Evolutionary conservation across 2,329 filamentous ascomycete genomes (phyloP), one percentile per base, ranked within the genome.

Genomic region (Phaeosphaeriaceae sp.): DNA sequence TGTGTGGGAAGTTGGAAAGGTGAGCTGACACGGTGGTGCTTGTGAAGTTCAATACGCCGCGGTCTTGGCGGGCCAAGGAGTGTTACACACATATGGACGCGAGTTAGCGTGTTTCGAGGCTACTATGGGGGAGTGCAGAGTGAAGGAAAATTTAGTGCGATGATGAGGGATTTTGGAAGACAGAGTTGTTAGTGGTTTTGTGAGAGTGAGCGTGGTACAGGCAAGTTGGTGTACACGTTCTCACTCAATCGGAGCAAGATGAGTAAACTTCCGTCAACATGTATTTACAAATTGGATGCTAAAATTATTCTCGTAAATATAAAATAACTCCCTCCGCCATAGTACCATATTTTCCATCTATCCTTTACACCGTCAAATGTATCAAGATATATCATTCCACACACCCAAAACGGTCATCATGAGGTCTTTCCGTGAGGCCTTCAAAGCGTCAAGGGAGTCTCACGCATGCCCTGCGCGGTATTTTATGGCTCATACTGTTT

Each of bases 1-100:
- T 39, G n/a, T 26, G 34, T 15, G 17, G 15, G 16, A 26, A 23
- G 16, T 49, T 46, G 54, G 47, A 56, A 56, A 48, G 49, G 54
- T 46, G 26, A 26, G 32, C 12, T 37, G 28, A 30, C 23, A n/a
- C n/a, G n/a, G 36, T 48, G 32, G n/a, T 42, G 42, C 18, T 38
- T 17, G 28, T 32, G 23, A 26, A 30, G 35, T 16, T 32, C 50
- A 42, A 50, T 50, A 46, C 23, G 53, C 13, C 34, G 29, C 28
- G 29, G 49, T 35, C 52, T 51, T 48, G 53, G 53, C 50, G 41
- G 42, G 18, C 23, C 6, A 39, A 28, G 44, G 34, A n/a, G n/a
- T n/a, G n/a, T n/a, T n/a, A 39, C 38, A 47, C 53, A 56, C 38
- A 46, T 53, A 50, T 45, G 38, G 36, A 33, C 50, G 50, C 43